Conservation (phyloP, 257 asterid genomes). For the Solanum medicagineum region DNA sequence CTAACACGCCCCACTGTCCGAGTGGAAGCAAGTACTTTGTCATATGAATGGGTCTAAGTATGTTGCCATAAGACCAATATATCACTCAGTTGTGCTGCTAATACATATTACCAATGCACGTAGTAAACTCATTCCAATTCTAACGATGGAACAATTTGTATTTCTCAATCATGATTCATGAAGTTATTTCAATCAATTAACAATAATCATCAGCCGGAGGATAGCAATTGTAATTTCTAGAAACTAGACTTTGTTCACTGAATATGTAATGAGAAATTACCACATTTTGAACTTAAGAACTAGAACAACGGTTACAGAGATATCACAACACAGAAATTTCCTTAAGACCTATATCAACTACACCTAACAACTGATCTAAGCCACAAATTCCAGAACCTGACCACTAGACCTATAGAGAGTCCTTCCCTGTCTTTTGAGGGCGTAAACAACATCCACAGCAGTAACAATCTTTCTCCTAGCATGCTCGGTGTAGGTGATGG, state of each 20-base stretch:
- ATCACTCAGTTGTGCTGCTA: neutral
- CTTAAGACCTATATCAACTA: neutral
- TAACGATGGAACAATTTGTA: too few relatives aligned
- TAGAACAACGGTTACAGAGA: neutral
- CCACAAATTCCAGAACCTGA: neutral
- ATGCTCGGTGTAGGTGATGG: constrained; percentile 26
- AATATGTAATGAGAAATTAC: neutral
- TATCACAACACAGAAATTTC: neutral
- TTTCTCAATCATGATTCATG: too few relatives aligned
- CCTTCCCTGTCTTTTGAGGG: constrained; percentile 31
- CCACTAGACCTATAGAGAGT: constrained; percentile 27
- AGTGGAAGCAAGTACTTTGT: too few relatives aligned
- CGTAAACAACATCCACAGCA: constrained; percentile 22
- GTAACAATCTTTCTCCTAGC: constrained; percentile 26
- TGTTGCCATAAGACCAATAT: neutral
- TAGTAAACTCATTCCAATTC: too few relatives aligned
- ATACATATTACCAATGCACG: neutral
- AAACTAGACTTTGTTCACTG: neutral
- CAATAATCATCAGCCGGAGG: neutral
- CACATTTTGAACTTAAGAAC: neutral
- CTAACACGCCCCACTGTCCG: too few relatives aligned
- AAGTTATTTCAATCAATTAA: neutral
- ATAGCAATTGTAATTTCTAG: neutral
- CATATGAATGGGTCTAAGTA: too few relatives aligned
- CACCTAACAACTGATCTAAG: neutral